Conservation (phyloP, 202 grass and related monocot species). For the Elaeis oleifera region DNA sequence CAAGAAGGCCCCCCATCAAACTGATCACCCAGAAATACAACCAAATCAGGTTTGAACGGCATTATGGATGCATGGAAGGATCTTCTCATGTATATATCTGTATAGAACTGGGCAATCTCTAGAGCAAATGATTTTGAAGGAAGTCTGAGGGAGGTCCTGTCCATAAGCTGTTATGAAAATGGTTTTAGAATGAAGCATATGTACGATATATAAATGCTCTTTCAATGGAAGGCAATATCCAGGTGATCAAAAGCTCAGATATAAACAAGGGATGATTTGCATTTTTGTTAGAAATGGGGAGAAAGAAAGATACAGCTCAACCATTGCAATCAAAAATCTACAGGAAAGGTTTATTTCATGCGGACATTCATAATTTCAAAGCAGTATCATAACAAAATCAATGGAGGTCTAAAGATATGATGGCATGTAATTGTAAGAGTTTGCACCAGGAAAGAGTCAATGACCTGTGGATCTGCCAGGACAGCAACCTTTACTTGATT, state of each 20-base stretch:
- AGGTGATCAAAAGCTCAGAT: no score
- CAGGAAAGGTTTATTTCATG: no score
- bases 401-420: no score
- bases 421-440: neutral
- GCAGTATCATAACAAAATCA: no score
- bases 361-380: no score
- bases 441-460: conserved; percentile 4
- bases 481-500: conserved; percentile 66
- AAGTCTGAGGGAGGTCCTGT: conserved; percentile 73
- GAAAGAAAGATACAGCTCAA: no score
- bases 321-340: no score
- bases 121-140: conserved; percentile 49
- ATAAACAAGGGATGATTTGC: neutral
- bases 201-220: neutral
- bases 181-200: conserved; percentile 22
- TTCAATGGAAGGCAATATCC: no score
- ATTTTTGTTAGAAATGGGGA: no score
- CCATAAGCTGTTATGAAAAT: conserved; percentile 68
- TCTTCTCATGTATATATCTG: conserved; percentile 93
- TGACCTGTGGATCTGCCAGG: conserved; percentile 83
- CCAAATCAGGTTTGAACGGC: conserved; percentile 59
- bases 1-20: conserved; percentile 77
- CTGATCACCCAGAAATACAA: conserved; percentile 87
- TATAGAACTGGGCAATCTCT: conserved; percentile 70
- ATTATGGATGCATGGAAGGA: conserved; percentile 76